Conservation (phyloP, 2,329 filamentous ascomycete species). For the Fusarium sp. region DNA sequence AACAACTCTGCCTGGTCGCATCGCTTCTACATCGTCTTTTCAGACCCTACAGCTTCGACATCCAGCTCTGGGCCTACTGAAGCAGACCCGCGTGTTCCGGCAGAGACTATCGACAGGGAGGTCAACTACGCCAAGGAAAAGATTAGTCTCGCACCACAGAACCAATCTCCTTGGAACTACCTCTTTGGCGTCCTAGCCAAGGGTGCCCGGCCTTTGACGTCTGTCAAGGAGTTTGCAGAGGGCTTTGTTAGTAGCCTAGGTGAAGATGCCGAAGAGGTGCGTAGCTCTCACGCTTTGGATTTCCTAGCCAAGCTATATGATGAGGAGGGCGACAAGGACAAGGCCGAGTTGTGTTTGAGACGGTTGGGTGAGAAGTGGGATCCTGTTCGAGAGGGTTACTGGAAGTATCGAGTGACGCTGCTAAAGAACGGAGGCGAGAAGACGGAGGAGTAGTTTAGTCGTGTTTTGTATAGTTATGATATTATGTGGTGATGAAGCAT, state of each 20-base stretch:
- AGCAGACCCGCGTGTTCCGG: constrained; percentile 66
- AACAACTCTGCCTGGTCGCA: constrained; percentile 99
- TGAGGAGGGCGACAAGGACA: constrained; percentile 65
- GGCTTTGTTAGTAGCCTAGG: constrained; percentile 62
- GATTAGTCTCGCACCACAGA: constrained; percentile 86
- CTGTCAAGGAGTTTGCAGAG: constrained; percentile 59
- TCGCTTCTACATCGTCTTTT: constrained; percentile 92
- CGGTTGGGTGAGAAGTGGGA: constrained; percentile 88
- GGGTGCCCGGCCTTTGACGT: constrained; percentile 62
- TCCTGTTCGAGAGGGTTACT: constrained; percentile 90
- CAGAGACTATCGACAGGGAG: constrained; percentile 77
- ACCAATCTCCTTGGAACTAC: constrained; percentile 95
- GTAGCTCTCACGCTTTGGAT: constrained; percentile 76
- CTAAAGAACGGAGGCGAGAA: constrained; percentile 27
- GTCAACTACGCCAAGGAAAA: constrained; percentile 77
- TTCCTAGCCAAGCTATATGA: constrained; percentile 75
- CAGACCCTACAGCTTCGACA: constrained; percentile 64
- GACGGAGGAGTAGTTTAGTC: constrained; percentile 12
- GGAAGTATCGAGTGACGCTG: constrained; percentile 69
- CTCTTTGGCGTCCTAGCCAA: constrained; percentile 79
- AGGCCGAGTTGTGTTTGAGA: constrained; percentile 76
- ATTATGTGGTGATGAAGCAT: background rate
- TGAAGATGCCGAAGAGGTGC: constrained; percentile 61
- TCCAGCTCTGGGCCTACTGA: constrained; percentile 60
- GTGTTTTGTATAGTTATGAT: background rate